A percentile compares a stretch with the other conserved stretches of the same genome.
Conservation (phyloP, 306 rosid genomes). For the Cucurbita pepo region DNA sequence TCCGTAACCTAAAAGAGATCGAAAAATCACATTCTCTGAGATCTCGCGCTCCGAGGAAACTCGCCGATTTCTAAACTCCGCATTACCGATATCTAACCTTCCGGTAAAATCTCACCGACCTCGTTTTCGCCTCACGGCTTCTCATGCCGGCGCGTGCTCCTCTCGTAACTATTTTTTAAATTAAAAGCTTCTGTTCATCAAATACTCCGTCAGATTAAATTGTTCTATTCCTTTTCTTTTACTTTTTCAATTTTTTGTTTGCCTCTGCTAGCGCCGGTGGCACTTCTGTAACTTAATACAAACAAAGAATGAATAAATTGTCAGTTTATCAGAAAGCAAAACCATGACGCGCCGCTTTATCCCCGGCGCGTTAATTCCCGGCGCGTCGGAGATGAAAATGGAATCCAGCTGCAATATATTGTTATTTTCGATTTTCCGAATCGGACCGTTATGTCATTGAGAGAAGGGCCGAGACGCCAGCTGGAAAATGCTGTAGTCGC, state of each 20-base stretch:
- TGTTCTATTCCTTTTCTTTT: not conserved
- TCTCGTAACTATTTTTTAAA: not conserved
- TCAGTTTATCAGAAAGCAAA: not conserved
- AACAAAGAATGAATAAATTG: not conserved
- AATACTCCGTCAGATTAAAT: not conserved
- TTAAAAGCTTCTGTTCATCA: not conserved
- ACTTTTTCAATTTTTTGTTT: not conserved
- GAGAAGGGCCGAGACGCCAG: not conserved
- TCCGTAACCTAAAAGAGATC: conserved; percentile 41
- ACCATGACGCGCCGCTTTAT: not conserved
- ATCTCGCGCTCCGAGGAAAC: conserved; percentile 48
- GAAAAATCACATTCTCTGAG: conserved; percentile 12
- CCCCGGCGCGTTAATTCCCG: not conserved
- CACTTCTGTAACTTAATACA: not conserved
- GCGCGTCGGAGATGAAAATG: not conserved
- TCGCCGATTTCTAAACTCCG: conserved; percentile 53
- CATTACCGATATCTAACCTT: not conserved
- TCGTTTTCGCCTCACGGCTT: not conserved
- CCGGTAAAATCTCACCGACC: not conserved
- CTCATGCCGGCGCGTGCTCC: not conserved
- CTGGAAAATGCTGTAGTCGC: not conserved
- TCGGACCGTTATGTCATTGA: not conserved
- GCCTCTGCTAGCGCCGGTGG: not conserved
- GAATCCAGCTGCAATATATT: conserved; percentile 1
- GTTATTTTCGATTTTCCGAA: not conserved